A percentile compares a stretch with the other conserved stretches of the same genome.
phyloP scores from a whole-genome alignment of 495 filamentous ascomycete species.

The Darksidea phi region DNA sequence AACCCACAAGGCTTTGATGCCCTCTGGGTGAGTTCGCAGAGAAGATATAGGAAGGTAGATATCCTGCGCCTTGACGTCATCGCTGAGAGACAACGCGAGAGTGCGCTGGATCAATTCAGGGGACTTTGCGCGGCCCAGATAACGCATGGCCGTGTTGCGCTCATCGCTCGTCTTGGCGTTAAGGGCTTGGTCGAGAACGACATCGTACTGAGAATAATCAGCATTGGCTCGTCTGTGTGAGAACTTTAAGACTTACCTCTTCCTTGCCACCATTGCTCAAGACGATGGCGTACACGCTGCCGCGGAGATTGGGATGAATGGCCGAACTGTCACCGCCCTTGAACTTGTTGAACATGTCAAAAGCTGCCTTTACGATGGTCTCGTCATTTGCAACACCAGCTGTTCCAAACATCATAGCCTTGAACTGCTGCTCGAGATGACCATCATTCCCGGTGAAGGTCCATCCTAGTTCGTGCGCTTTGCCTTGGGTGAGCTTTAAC shows the following conservation, averaged over 20 bases:
- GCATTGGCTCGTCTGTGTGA: conserved; percentile 10
- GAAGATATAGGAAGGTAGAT: conserved; percentile 84
- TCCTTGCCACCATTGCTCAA: conserved; percentile 69
- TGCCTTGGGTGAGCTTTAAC: conserved; percentile 66
- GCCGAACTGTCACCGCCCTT: conserved; percentile 64
- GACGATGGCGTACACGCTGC: conserved; percentile 68
- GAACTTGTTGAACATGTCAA: conserved; percentile 73
- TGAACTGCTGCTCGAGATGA: conserved; percentile 87
- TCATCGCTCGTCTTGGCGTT: conserved; percentile 88
- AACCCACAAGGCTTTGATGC: conserved; percentile 74
- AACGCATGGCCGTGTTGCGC: conserved; percentile 90
- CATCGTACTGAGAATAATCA: conserved; percentile 60
- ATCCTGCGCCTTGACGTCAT: conserved; percentile 92
- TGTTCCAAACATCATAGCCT: conserved; percentile 64
- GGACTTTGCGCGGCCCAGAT: conserved; percentile 74
- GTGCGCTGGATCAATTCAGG: conserved; percentile 79
- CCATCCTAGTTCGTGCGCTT: conserved; percentile 87
- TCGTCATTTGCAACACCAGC: conserved; percentile 67
- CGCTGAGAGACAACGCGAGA: conserved; percentile 68
- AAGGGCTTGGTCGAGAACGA: conserved; percentile 76
- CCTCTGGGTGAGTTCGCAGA: conserved; percentile 72
- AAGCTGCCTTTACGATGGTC: conserved; percentile 59
- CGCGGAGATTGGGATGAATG: conserved; percentile 71
- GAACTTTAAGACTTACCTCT: conserved; percentile 54
- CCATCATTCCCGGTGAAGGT: conserved; percentile 76